phyloP scores from a whole-genome alignment of 1,284 basidiomycete species.

The Ceratobasidium sp. region DNA sequence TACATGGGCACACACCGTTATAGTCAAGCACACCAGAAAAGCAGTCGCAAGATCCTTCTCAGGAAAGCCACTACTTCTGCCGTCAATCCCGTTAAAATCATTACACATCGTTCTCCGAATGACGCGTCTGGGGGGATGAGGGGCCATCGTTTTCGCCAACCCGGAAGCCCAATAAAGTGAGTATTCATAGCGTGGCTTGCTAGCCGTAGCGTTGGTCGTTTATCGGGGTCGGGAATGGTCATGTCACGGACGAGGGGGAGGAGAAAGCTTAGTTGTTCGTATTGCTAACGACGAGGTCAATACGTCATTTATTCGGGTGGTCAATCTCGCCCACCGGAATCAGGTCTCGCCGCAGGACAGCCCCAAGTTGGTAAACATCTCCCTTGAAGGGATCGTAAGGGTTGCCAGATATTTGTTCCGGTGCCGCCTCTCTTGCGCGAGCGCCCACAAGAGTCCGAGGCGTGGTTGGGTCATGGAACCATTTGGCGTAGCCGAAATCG shows the following conservation, averaged over 20 bases:
- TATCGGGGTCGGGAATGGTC: not conserved
- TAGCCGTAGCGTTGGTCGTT: not conserved
- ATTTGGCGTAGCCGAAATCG: constrained; percentile 34
- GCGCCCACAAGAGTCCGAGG: not conserved
- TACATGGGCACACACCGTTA: too few species aligned
- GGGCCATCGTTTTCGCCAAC: constrained; percentile 7
- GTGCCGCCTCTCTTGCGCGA: constrained; percentile 9
- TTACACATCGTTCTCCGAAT: not conserved
- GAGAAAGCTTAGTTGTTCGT: not conserved
- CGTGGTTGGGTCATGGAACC: not conserved
- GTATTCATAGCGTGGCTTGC: not conserved
- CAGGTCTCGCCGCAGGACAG: constrained; percentile 2
- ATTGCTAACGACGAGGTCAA: not conserved
- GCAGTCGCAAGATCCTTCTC: not conserved
- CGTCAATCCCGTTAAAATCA: not conserved
- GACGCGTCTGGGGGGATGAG: constrained; percentile 3
- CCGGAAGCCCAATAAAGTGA: not conserved
- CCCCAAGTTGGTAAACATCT: constrained; percentile 31
- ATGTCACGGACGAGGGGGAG: constrained; percentile 9
- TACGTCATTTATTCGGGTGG: not conserved
- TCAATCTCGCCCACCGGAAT: constrained; percentile 4
- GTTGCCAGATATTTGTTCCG: constrained; percentile 5
- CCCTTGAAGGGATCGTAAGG: constrained; percentile 33
- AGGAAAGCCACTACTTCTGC: not conserved
- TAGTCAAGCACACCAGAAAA: too few species aligned